Conservation (phyloP, 2,329 filamentous ascomycete genomes). For the Trichoderma sp. region DNA sequence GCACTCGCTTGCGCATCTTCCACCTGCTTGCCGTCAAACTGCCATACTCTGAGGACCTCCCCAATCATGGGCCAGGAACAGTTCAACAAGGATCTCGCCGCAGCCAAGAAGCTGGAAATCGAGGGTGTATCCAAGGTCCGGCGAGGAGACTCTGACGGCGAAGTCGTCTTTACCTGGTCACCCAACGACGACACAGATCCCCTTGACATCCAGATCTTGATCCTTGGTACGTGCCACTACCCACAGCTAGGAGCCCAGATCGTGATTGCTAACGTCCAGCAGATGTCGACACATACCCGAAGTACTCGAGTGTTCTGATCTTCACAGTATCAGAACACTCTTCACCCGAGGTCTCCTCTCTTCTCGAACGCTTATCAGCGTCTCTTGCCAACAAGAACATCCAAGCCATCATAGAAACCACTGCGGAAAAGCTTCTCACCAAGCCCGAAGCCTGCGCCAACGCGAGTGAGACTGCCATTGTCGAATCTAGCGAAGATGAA, state of each 20-base stretch:
- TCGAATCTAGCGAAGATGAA: not conserved
- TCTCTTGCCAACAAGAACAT: slow-evolving; percentile 31
- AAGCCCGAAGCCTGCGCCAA: not conserved
- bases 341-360: slow-evolving; percentile 45
- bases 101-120: slow-evolving; percentile 47
- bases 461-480: not conserved
- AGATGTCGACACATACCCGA: slow-evolving; percentile 45
- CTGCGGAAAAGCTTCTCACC: slow-evolving; percentile 20
- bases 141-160: slow-evolving; percentile 70
- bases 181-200: slow-evolving; percentile 35
- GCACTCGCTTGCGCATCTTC: not conserved
- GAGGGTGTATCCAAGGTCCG: slow-evolving; percentile 57
- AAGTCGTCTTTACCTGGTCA: slow-evolving; percentile 63
- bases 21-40: not conserved
- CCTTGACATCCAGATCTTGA: slow-evolving; percentile 45
- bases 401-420: slow-evolving; percentile 19
- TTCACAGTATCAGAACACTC: slow-evolving; percentile 47
- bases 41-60: not conserved
- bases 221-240: slow-evolving; percentile 37
- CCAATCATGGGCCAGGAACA: slow-evolving; percentile 64
- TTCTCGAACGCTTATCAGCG: slow-evolving; percentile 48
- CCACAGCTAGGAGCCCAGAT: not conserved
- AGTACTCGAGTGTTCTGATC: slow-evolving; percentile 45
- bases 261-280: slow-evolving; percentile 14
- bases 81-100: slow-evolving; percentile 61